Percentiles rank a stretch among this genome's conserved stretches.
Evolutionary conservation across 305 asterid genomes (phyloP).

Genomic region (Fraxinus paxiana): DNA sequence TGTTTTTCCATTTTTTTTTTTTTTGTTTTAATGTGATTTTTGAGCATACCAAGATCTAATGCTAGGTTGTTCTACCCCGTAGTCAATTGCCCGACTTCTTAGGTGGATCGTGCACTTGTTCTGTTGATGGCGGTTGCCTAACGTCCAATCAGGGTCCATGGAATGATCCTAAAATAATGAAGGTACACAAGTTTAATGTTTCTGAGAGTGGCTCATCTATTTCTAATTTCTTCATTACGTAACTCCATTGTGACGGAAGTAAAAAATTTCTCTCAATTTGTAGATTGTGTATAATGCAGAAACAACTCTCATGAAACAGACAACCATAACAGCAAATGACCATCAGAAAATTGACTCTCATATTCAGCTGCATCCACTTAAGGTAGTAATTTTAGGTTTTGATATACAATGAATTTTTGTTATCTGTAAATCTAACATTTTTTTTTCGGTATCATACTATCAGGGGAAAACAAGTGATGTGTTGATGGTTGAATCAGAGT

Average conservation of each 20-base stretch:
- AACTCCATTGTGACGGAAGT: neutral
- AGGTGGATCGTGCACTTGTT: conserved; percentile 87
- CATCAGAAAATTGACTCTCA: conserved; percentile 36
- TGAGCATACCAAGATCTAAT: conserved; percentile 24
- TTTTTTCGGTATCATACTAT: neutral
- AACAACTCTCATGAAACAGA: conserved; percentile 39
- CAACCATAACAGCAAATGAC: conserved; percentile 32
- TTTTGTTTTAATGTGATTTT: conserved; percentile 14
- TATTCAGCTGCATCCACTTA: conserved; percentile 28
- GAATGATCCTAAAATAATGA: conserved; percentile 85
- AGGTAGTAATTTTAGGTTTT: conserved; percentile 31
- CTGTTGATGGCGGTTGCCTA: conserved; percentile 85
- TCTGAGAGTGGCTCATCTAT: conserved; percentile 4
- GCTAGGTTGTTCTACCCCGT: conserved; percentile 24
- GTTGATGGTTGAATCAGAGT: conserved; percentile 37
- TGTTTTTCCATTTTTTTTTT: conserved; percentile 9
- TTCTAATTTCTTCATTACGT: neutral
- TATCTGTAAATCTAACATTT: neutral
- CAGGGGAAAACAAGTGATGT: conserved; percentile 41
- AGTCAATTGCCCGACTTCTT: conserved; percentile 94
- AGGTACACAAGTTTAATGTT: conserved; percentile 39
- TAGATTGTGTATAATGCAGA: conserved; percentile 62
- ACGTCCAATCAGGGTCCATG: conserved; percentile 91
- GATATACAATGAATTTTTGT: neutral
- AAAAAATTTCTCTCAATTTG: conserved; percentile 17